phyloP scores from a whole-genome alignment of 371 early-diverging fungal species.

The Mortierella sp. region DNA sequence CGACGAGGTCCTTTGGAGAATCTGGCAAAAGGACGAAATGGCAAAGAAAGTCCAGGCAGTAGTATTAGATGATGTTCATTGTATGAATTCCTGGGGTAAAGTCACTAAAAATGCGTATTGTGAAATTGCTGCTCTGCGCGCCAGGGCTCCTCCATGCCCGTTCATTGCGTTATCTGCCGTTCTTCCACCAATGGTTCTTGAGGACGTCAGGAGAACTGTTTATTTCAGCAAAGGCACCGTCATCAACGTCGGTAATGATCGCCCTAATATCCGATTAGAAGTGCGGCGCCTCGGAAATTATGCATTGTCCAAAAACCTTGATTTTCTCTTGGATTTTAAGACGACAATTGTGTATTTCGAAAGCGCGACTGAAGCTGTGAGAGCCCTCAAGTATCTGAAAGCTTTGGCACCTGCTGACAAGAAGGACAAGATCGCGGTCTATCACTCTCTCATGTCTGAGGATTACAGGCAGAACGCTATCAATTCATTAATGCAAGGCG shows the following conservation, averaged over 20 bases:
- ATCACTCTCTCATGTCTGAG: constrained; percentile 4
- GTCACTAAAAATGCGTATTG: constrained; percentile 8
- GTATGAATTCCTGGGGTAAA: constrained; percentile 15
- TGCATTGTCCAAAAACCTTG: background rate
- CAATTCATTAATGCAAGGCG: background rate
- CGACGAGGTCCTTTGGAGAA: background rate
- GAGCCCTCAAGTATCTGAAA: background rate
- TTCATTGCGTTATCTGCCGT: constrained; percentile 35
- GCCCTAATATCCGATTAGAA: constrained; percentile 12
- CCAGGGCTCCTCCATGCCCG: background rate
- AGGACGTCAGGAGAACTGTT: background rate
- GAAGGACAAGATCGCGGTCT: background rate
- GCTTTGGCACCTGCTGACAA: background rate
- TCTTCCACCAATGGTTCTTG: constrained; percentile 8
- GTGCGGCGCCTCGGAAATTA: background rate
- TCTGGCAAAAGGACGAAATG: constrained; percentile 9
- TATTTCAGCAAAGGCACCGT: background rate
- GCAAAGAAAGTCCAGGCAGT: background rate
- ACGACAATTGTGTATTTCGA: constrained; percentile 36
- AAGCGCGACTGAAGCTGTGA: background rate
- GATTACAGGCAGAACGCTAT: background rate
- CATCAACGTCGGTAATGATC: constrained; percentile 30
- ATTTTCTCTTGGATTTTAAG: constrained; percentile 9
- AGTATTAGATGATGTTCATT: constrained; percentile 36
- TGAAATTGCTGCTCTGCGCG: constrained; percentile 13